phyloP scores from a whole-genome alignment of 495 filamentous ascomycete genomes.

The Penicillium odoratum region DNA sequence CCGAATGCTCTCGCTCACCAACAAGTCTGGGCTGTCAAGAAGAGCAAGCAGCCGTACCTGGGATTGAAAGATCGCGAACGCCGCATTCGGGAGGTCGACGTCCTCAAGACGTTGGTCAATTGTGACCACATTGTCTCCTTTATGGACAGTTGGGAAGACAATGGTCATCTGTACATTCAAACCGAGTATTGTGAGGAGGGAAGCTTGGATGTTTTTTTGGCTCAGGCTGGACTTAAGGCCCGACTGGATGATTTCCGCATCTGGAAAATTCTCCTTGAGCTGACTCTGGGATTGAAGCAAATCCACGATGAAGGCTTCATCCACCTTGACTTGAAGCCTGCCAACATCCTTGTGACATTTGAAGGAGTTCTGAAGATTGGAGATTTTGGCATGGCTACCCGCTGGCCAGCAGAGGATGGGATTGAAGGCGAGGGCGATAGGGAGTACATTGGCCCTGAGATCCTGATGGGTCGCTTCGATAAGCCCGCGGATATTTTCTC shows the following conservation, averaged over 20 bases:
- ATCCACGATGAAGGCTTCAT: constrained; percentile 88
- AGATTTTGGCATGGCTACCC: constrained; percentile 91
- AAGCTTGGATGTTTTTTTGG: constrained; percentile 79
- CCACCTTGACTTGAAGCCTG: constrained; percentile 93
- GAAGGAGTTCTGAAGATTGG: constrained; percentile 92
- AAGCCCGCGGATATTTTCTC: constrained; percentile 93
- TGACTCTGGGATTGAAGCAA: constrained; percentile 76
- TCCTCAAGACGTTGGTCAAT: constrained; percentile 67
- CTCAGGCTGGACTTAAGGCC: constrained; percentile 73
- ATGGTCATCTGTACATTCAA: constrained; percentile 85
- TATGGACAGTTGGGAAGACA: constrained; percentile 81
- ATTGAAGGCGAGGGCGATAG: constrained; percentile 93
- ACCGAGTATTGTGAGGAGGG: constrained; percentile 95
- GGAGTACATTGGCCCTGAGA: constrained; percentile 92
- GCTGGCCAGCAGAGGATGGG: constrained; percentile 69
- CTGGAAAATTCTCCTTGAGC: constrained; percentile 92
- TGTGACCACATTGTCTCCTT: constrained; percentile 82
- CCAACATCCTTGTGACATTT: constrained; percentile 87
- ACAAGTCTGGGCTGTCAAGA: constrained; percentile 89
- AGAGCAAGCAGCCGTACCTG: constrained; percentile 73
- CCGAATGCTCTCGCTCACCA: constrained; percentile 46
- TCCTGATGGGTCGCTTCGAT: constrained; percentile 78
- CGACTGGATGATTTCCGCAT: constrained; percentile 95
- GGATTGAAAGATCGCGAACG: constrained; percentile 72
- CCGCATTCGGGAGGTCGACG: constrained; percentile 76